Percentiles rank a stretch among this genome's conserved stretches.
phyloP scores from a whole-genome alignment of 257 asterid species.

The Solanum clarkiae region DNA sequence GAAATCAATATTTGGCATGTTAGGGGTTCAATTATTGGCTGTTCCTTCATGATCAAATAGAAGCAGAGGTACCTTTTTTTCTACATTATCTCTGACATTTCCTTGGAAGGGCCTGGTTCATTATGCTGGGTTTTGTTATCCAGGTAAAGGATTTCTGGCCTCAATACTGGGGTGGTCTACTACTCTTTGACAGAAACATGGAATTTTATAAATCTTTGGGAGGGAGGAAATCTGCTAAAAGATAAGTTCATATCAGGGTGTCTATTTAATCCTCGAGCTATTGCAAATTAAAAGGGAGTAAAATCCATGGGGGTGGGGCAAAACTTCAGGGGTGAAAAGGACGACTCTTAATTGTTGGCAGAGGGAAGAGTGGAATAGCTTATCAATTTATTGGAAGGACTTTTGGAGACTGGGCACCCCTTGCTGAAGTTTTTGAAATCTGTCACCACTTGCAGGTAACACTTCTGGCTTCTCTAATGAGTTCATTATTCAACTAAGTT shows the following conservation, averaged over 20 bases:
- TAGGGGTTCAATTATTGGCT: constrained; percentile 56
- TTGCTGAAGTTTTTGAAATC: constrained; percentile 56
- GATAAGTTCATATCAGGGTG: constrained; percentile 74
- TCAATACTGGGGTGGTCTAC: constrained; percentile 71
- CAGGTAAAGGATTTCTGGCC: constrained; percentile 91
- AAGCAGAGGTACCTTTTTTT: constrained; percentile 43
- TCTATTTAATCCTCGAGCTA: constrained; percentile 65
- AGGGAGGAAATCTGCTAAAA: constrained; percentile 70
- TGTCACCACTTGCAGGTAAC: constrained; percentile 66
- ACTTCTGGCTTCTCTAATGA: not conserved
- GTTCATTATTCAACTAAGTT: not conserved
- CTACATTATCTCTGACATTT: not conserved
- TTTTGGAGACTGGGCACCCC: constrained; percentile 85
- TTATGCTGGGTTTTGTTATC: not conserved
- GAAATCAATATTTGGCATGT: constrained; percentile 66
- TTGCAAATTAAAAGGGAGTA: constrained; percentile 67
- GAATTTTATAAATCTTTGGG: constrained; percentile 73
- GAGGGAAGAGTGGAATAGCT: constrained; percentile 62
- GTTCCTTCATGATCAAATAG: constrained; percentile 63
- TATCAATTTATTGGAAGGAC: constrained; percentile 82
- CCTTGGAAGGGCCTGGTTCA: not conserved
- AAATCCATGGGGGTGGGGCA: constrained; percentile 52
- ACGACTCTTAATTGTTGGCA: constrained; percentile 63
- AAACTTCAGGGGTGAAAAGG: constrained; percentile 80
- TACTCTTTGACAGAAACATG: constrained; percentile 49